Evolutionary conservation across 73 alveolate species (phyloP), one percentile per base, ranked within the genome.

Genomic region (Paramecium octaurelia): DNA sequence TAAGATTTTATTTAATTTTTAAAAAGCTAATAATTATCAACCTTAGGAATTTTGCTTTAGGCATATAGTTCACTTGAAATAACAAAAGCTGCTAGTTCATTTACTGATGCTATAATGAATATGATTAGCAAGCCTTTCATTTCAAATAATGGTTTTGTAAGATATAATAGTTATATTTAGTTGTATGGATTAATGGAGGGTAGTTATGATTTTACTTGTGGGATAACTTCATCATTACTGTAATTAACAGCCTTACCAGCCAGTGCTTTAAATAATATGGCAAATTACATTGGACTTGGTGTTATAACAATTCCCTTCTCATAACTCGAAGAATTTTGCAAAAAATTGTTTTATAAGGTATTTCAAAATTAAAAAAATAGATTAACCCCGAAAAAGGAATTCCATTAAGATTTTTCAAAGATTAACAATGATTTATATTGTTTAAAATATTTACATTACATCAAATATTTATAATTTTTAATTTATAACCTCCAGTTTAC

Each of bases 131-230:
- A 64, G 29, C 84, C 84, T 11, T 64, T 64, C 29, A 64, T 64
- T 7, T 64, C 84, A 10, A 64, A 34, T 24, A 64, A 64, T 64
- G 84, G 84, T 31, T 64, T 64, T 64, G 84, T 64, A 64, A 64
- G 4, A 31, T 31, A 23, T 29, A 64, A 14, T 14, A 64, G 4
- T 54, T 54, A 54, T 64, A 27, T 64, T 21, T 23, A 64, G 84
- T 64, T 64, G 14, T 64, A 64, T 64, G 84, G 84, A 11, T 34
- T 64, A 18, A 64, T 64, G 0, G 84, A 64, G 24, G 84, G 84
- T 23, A 64, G 50, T 31, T 64, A 64, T 64, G 84, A 24, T 64
- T 64, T 64, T 6, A 64, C 84, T 64, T 64, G 84, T 64, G 84
- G 84, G 12, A 34, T 64, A 16, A 64, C 84, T 11, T 64, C 84